Evolutionary conservation across 306 rosid species (phyloP), one percentile per base, ranked within the genome.

Genomic region (Dalbergia cochinchinensis): DNA sequence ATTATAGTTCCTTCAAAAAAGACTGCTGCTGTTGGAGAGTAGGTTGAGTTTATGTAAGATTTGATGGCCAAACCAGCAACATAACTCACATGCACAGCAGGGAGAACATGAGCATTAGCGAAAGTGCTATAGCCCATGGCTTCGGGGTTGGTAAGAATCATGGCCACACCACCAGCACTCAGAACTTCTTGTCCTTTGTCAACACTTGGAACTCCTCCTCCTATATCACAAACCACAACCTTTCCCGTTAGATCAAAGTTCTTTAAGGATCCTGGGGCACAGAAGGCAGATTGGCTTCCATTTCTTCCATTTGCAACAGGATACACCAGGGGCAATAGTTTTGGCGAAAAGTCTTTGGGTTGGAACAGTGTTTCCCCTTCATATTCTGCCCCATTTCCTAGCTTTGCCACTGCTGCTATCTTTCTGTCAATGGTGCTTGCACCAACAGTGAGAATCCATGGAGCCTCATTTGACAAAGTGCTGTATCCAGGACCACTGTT

Each of bases 371-470:
- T 50, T 80, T 88, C 79, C 0, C 97, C 94, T 3, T 85, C 78
- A 57, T 33, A 80, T 78, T 75, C 86, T 26, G 55, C 76, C 0
- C 92, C 91, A 5, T 85, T 88, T 48, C 90, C 97, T 4, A 92
- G 89, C 67, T 51, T 65, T 55, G 85, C 90, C 0, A 35, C 37
- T 3, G 89, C 92, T 59, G 64, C 71, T 12, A 90, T 84, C 33
- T 76, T 90, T 84, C 94, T 80, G 33, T 90, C 98, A 14, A 83
- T 84, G 44, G 87, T 88, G 80, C 89, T 88, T 20, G 87, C 91
- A 50, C 89, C 91, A 5, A 88, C 89, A 0, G 86, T 85, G 76
- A 88, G 89, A 33, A 89, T 84, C 97, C 96, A 94, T 0, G 97
- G 98, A 3, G 94, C 96, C 57, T 85, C 92, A 8, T 94, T 92